phyloP scores from a whole-genome alignment of 495 filamentous ascomycete genomes.

The Immersiella caudata region DNA sequence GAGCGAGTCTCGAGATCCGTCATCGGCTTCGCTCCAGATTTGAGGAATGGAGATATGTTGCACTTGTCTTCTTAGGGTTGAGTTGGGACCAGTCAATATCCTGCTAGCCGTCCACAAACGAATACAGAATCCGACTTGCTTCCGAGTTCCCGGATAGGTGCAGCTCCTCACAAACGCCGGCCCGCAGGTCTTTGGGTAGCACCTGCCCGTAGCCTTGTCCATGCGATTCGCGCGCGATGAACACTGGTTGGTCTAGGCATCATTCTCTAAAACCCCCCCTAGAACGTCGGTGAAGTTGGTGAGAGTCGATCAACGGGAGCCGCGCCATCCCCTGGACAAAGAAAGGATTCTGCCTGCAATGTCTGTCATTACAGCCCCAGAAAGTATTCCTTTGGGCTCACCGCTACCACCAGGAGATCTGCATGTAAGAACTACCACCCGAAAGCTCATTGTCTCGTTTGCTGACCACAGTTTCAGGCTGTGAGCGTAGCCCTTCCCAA shows the following conservation, averaged over 20 bases:
- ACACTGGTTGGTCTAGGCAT: neutral
- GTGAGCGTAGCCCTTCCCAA: constrained; percentile 36
- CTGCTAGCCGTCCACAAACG: neutral
- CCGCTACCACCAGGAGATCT: constrained; percentile 24
- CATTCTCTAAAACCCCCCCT: no score
- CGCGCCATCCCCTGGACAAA: neutral
- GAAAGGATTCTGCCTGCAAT: neutral
- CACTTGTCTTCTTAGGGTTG: neutral
- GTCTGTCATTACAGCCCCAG: constrained; percentile 16
- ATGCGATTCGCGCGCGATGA: neutral
- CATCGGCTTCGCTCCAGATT: neutral
- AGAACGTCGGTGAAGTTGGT: neutral
- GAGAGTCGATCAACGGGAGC: neutral
- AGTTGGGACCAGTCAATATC: neutral
- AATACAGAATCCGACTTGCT: neutral
- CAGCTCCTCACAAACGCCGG: neutral
- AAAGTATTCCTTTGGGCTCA: constrained; percentile 19
- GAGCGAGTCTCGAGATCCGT: neutral
- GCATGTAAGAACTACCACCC: constrained; percentile 23
- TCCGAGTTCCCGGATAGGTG: neutral
- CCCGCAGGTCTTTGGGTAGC: neutral
- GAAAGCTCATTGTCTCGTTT: neutral
- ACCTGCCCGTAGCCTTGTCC: neutral
- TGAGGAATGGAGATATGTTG: neutral
- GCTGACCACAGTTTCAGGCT: constrained; percentile 20